Evolutionary conservation across 306 rosid species (phyloP).

Genomic region (Corylus avellana): DNA sequence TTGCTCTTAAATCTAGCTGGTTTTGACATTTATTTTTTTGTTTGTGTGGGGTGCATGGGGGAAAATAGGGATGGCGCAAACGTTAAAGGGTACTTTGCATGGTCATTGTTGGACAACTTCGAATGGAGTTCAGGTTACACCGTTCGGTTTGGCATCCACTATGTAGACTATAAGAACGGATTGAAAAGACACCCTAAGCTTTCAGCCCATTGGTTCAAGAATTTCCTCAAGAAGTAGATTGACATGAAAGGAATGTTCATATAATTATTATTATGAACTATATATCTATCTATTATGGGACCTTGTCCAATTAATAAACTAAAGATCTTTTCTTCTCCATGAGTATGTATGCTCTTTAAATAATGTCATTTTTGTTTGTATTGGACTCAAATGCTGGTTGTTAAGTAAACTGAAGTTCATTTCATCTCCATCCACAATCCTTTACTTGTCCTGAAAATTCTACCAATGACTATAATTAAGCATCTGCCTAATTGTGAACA

Average conservation of each 20-base stretch:
- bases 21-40: neutral
- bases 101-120: conserved; percentile 71
- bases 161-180: conserved; percentile 58
- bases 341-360: too few species aligned
- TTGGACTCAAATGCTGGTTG: too few species aligned
- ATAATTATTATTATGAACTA: too few species aligned
- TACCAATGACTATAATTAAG: too few species aligned
- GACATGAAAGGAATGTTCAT: too few species aligned
- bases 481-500: too few species aligned
- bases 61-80: conserved; percentile 54
- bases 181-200: conserved; percentile 48
- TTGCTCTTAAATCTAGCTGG: neutral
- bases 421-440: too few species aligned
- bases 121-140: conserved; percentile 64
- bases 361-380: too few species aligned
- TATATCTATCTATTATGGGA: too few species aligned
- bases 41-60: neutral
- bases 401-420: too few species aligned
- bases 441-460: too few species aligned
- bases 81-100: conserved; percentile 69
- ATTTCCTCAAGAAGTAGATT: conserved; percentile 35
- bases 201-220: conserved; percentile 67
- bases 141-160: conserved; percentile 61
- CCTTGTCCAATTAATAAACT: too few species aligned
- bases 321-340: neutral